A percentile compares a stretch with the other conserved stretches of the same genome.
Evolutionary conservation across 2,329 filamentous ascomycete species (phyloP).

Genomic region (Aspergillus udagawae): DNA sequence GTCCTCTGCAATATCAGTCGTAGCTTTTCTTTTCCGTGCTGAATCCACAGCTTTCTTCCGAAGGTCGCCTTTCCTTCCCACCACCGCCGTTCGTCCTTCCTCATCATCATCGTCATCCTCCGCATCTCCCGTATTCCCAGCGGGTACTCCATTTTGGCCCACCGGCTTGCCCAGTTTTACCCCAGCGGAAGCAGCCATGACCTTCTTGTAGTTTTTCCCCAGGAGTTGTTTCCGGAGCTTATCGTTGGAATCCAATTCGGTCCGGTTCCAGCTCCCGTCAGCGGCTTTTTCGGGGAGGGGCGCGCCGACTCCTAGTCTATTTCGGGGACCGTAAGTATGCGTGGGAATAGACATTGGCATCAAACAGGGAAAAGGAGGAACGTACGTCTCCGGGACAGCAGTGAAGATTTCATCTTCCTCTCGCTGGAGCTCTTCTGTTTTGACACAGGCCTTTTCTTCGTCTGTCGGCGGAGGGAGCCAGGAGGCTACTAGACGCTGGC

Average conservation of each 20-base stretch:
- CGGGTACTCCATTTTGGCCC: constrained; percentile 17
- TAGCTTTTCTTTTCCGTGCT: constrained; percentile 13
- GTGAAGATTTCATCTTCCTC: constrained; percentile 55
- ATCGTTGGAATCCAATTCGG: constrained; percentile 41
- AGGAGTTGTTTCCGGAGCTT: constrained; percentile 44
- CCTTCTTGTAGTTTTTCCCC: constrained; percentile 38
- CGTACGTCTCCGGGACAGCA: constrained; percentile 52
- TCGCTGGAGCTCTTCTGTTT: constrained; percentile 43
- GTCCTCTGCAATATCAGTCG: background rate
- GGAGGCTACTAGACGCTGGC: constrained; percentile 52
- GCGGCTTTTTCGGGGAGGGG: constrained; percentile 40
- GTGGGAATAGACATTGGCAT: background rate
- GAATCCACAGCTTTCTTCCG: background rate
- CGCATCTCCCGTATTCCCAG: constrained; percentile 11
- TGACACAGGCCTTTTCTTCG: constrained; percentile 35
- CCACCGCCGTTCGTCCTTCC: constrained; percentile 39
- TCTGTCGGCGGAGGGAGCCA: constrained; percentile 50
- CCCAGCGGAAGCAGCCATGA: constrained; percentile 32
- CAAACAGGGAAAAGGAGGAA: constrained; percentile 2
- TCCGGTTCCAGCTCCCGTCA: constrained; percentile 38
- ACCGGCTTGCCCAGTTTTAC: constrained; percentile 17
- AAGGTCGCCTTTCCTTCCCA: constrained; percentile 23
- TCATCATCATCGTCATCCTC: constrained; percentile 38
- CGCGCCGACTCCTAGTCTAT: constrained; percentile 47
- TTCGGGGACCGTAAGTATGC: background rate